Base-by-base conservation (phyloP, 2,329 filamentous ascomycete species). In the Lasiodiplodia gonubiensis region DNA sequence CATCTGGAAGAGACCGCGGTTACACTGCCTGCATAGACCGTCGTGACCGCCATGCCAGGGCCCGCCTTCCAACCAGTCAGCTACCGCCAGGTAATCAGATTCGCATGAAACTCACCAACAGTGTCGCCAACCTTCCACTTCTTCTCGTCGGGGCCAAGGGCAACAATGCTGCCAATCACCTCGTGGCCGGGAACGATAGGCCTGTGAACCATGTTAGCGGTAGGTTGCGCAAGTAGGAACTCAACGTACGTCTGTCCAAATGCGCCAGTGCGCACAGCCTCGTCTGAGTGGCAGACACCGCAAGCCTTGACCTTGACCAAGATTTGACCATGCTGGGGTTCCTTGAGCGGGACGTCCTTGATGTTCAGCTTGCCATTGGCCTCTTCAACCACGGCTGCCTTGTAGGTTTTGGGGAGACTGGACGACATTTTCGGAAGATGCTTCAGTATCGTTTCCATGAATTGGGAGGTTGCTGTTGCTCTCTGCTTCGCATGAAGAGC, bases 271-370 rank as follows among this genome's bases (percentile, higher is more conserved):
- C 59, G 57, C 7, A 67, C 55, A 14, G 10, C 35, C n/a, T 61
- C 66, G 72, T 93, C 91, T 0, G 85, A 86, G 75, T 88, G 89
- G 77, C 91, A 93, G 59, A 94, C 86, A 52, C 91, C 91, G 71
- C 88, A 92, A 6, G 90, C 90, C 10, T 88, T 80, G 2, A 92
- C 86, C 76, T 92, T 92, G 76, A 92, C 84, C 30, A 93, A 84
- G 2, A 93, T 80, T 72, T 92, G 82, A 21, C 85, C 84, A 0
- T 81, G 75, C 7, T 82, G 78, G 1, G 90, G 89, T 39, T 81
- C 75, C 68, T 85, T 81, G 49, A 93, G 81, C 21, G 85, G 81
- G 4, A 89, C 73, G 3, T 92, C 86, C 70, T 88, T 84, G 70
- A 93, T 80, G 2, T 79, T 79, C 70, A 90, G 82, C 0, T 86